Percentiles rank a stretch among this genome's conserved stretches.
Evolutionary conservation across 2,329 filamentous ascomycete species (phyloP).

Genomic region (Aschersonia sp.): DNA sequence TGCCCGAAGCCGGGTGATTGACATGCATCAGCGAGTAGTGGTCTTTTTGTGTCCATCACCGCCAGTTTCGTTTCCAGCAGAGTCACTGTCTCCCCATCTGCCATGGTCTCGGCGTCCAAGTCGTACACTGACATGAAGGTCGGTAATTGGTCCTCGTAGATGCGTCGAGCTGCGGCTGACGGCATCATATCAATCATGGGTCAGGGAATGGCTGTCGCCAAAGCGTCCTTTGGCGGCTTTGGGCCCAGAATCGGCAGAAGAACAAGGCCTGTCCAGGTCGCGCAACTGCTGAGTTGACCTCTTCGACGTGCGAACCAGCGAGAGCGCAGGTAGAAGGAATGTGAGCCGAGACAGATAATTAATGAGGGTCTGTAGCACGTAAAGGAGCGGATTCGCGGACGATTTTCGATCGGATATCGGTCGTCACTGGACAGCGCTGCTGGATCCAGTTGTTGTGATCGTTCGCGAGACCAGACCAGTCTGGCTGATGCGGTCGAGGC

Average conservation of each 20-base stretch:
- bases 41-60: conserved; percentile 26
- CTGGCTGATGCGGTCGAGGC: conserved; percentile 7
- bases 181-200: conserved; percentile 32
- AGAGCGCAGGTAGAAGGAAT: neutral
- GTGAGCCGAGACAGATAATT: neutral
- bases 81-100: conserved; percentile 37
- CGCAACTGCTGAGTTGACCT: neutral
- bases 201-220: neutral
- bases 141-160: conserved; percentile 58
- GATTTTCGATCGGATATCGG: neutral
- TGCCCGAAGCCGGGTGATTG: conserved; percentile 23
- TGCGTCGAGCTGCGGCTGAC: conserved; percentile 43
- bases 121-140: conserved; percentile 66
- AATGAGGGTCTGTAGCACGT: neutral
- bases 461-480: conserved; percentile 5
- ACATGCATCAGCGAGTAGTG: conserved; percentile 21
- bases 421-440: conserved; percentile 32
- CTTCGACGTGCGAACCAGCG: neutral
- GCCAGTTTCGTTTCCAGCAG: conserved; percentile 39
- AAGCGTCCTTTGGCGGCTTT: neutral
- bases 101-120: conserved; percentile 41
- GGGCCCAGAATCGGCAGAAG: no score
- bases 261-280: no score
- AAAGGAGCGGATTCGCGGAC: conserved; percentile 8
- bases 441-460: conserved; percentile 26